A percentile compares a stretch with the other conserved stretches of the same genome.
Conservation (phyloP, 176 grass and related monocot genomes). For the Oryza meyeriana region DNA sequence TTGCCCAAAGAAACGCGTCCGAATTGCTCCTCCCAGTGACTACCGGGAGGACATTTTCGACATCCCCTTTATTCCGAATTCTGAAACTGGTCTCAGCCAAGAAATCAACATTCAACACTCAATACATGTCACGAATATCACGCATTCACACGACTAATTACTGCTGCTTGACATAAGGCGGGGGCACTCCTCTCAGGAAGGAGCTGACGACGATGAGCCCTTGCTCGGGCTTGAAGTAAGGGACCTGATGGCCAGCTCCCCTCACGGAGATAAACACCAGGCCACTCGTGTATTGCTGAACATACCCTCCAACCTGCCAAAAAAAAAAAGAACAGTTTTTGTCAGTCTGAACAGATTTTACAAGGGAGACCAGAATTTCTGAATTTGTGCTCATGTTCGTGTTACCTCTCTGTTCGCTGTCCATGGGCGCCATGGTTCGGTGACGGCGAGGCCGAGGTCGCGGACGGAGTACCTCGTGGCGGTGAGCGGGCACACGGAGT, state of each 20-base stretch:
- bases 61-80: too few species aligned
- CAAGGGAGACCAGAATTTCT: not conserved
- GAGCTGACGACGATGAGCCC: constrained; percentile 32
- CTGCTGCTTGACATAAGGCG: not conserved
- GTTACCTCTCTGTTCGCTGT: constrained; percentile 28
- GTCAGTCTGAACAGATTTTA: not conserved
- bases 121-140: not conserved
- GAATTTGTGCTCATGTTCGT: not conserved
- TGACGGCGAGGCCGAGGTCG: constrained; percentile 22
- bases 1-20: too few species aligned
- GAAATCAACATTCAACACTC: not conserved
- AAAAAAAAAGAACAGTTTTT: not conserved
- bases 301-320: constrained; percentile 50
- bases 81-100: too few species aligned
- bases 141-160: not conserved
- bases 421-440: constrained; percentile 48
- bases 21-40: too few species aligned
- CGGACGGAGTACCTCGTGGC: constrained; percentile 35
- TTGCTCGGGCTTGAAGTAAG: constrained; percentile 35
- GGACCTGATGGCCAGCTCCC: constrained; percentile 46
- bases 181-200: constrained; percentile 44
- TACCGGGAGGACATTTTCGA: too few species aligned
- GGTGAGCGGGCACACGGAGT: constrained; percentile 35
- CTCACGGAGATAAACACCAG: constrained; percentile 37
- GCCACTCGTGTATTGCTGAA: constrained; percentile 31